Evolutionary conservation across 257 asterid genomes (phyloP).

Genomic region (Solanum tacnaense): DNA sequence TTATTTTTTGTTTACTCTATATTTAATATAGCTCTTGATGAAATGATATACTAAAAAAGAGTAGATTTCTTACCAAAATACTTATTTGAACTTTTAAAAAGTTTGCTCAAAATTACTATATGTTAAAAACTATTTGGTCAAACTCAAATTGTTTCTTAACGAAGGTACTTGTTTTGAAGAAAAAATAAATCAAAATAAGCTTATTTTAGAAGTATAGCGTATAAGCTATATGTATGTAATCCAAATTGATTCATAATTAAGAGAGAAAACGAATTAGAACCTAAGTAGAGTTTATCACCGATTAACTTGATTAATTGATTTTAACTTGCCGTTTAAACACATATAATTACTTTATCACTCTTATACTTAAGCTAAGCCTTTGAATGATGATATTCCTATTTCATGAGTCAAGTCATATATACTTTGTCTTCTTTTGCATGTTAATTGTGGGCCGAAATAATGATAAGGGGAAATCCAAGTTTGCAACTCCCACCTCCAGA

Average conservation of each 20-base stretch:
- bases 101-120: too few relatives aligned
- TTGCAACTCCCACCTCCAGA: background rate
- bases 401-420: background rate
- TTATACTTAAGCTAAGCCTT: background rate
- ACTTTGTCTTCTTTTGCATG: background rate
- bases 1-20: background rate
- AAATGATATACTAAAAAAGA: background rate
- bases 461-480: background rate
- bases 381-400: background rate
- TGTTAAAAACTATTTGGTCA: background rate
- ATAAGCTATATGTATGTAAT: background rate
- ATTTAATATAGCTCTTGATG: background rate
- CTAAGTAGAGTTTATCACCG: background rate
- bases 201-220: background rate
- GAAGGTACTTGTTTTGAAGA: too few relatives aligned
- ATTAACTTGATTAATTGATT: background rate
- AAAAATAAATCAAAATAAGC: background rate
- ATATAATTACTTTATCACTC: background rate
- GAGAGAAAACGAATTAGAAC: background rate
- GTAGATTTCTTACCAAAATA: background rate
- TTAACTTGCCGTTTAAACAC: background rate
- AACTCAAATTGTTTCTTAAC: background rate
- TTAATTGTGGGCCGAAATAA: background rate
- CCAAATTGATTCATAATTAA: background rate
- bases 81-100: background rate